phyloP scores from a whole-genome alignment of 495 filamentous ascomycete genomes.

The Rostrohypoxylon terebratum region DNA sequence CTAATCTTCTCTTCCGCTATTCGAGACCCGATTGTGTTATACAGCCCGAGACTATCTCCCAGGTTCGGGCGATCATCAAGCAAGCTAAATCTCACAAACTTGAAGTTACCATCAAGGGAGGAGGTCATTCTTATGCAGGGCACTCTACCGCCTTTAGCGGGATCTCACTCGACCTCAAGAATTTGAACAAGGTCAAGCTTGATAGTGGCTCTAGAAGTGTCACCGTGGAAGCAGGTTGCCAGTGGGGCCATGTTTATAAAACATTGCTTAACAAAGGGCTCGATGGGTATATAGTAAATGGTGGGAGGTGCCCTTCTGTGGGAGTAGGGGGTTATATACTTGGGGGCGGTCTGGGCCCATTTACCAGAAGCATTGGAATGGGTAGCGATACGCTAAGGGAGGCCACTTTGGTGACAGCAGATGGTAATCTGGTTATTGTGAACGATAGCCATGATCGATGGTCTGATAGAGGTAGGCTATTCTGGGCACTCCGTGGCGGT shows the following conservation, averaged over 20 bases:
- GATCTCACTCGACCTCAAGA: constrained; percentile 39
- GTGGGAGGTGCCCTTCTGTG: constrained; percentile 46
- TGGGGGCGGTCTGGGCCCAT: constrained; percentile 40
- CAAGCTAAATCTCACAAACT: constrained; percentile 20
- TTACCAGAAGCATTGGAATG: constrained; percentile 47
- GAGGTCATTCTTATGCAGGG: constrained; percentile 45
- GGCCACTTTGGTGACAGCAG: constrained; percentile 31
- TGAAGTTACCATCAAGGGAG: constrained; percentile 39
- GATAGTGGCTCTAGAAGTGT: constrained; percentile 17
- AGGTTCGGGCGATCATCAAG: constrained; percentile 22
- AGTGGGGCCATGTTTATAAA: constrained; percentile 41
- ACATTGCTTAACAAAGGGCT: constrained; percentile 27
- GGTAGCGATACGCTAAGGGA: constrained; percentile 37
- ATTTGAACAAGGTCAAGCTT: constrained; percentile 37
- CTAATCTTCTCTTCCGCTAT: constrained; percentile 47
- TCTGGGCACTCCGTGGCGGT: constrained; percentile 14
- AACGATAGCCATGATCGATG: constrained; percentile 15
- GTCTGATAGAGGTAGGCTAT: constrained; percentile 16
- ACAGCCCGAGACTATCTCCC: constrained; percentile 30
- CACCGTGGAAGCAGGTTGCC: not conserved
- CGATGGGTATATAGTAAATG: constrained; percentile 42
- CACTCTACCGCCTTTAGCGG: constrained; percentile 40
- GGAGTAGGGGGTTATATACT: constrained; percentile 48
- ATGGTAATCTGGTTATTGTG: constrained; percentile 36
- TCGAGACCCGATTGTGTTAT: constrained; percentile 45